Evolutionary conservation across 331 rosid species (phyloP).

Genomic region (Phaseolus coccineus): DNA sequence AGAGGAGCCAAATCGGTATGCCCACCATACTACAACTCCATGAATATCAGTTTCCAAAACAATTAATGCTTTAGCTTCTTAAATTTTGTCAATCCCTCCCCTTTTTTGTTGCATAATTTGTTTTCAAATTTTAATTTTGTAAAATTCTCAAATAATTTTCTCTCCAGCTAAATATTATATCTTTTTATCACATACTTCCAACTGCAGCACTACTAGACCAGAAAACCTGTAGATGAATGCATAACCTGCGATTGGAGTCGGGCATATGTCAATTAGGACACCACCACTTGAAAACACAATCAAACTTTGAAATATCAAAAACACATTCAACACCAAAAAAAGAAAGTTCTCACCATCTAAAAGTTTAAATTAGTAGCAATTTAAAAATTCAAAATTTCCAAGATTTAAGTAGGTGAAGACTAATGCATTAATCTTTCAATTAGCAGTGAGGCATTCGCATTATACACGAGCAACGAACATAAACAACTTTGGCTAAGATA

Average conservation of each 20-base stretch:
- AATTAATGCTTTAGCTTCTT: slow-evolving; percentile 9
- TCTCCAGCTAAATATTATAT: slow-evolving; percentile 35
- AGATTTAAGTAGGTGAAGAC: slow-evolving; percentile 20
- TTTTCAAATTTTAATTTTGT: slow-evolving; percentile 36
- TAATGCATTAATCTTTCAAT: slow-evolving; percentile 15
- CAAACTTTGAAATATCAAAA: too few relatives aligned
- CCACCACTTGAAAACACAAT: too few relatives aligned
- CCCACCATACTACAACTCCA: slow-evolving; percentile 9
- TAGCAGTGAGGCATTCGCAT: background rate
- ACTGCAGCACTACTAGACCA: slow-evolving; percentile 53
- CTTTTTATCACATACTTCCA: slow-evolving; percentile 46
- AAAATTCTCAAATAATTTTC: slow-evolving; percentile 26
- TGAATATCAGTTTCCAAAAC: slow-evolving; percentile 22
- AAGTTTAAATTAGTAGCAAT: slow-evolving; percentile 6
- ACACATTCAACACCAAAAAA: slow-evolving; percentile 23
- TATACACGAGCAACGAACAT: slow-evolving; percentile 25
- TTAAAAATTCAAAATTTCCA: background rate
- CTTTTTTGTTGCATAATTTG: background rate
- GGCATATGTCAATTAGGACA: slow-evolving; percentile 49
- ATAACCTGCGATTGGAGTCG: slow-evolving; percentile 66
- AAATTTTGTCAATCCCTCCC: slow-evolving; percentile 25
- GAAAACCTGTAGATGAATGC: slow-evolving; percentile 62
- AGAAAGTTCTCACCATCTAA: slow-evolving; percentile 19
- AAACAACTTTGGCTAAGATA: too few relatives aligned
- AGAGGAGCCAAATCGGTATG: too few relatives aligned